Percentiles rank a stretch among this genome's conserved stretches.
Evolutionary conservation across 768 basidiomycete species (phyloP).

Genomic region (Pleurotus cornucopiae): DNA sequence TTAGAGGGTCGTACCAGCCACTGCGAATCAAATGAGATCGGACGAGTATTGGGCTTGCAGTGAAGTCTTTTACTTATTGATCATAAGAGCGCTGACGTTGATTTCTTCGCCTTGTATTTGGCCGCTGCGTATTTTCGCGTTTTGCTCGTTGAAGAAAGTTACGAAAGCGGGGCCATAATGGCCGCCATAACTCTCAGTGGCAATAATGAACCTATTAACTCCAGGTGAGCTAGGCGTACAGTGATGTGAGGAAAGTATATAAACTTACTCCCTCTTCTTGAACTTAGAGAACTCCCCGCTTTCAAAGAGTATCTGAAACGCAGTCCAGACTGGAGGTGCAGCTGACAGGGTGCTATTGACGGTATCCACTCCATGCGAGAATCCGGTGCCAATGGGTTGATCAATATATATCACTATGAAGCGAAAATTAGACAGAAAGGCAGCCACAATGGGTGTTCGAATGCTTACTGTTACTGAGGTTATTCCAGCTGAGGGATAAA

Average conservation of each 20-base stretch:
- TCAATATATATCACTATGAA: slow-evolving; percentile 63
- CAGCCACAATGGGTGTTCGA: neutral
- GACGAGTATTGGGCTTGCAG: neutral
- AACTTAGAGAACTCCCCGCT: slow-evolving; percentile 48
- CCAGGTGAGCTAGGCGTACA: neutral
- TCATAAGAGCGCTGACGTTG: slow-evolving; percentile 56
- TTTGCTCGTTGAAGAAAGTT: slow-evolving; percentile 62
- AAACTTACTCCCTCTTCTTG: slow-evolving; percentile 45
- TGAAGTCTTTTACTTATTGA: slow-evolving; percentile 45
- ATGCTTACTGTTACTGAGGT: slow-evolving; percentile 55
- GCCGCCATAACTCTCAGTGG: slow-evolving; percentile 66
- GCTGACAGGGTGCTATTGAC: slow-evolving; percentile 59
- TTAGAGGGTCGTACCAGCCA: slow-evolving; percentile 63
- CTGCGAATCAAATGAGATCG: slow-evolving; percentile 22
- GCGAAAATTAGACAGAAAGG: neutral
- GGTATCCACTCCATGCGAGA: slow-evolving; percentile 52
- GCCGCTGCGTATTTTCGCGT: slow-evolving; percentile 42
- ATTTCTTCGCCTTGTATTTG: slow-evolving; percentile 44
- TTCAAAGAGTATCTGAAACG: slow-evolving; percentile 61
- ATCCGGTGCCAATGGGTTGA: slow-evolving; percentile 64
- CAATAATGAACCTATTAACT: slow-evolving; percentile 48
- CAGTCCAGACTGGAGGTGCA: slow-evolving; percentile 55
- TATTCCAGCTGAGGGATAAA: slow-evolving; percentile 51
- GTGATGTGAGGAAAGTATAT: neutral
- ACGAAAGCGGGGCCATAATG: slow-evolving; percentile 66